These are phyloP conservation scores for Leccinum subtestaceum DNA, from an alignment of 768 basidiomycete species.

Conservation along the genomic window DNA sequence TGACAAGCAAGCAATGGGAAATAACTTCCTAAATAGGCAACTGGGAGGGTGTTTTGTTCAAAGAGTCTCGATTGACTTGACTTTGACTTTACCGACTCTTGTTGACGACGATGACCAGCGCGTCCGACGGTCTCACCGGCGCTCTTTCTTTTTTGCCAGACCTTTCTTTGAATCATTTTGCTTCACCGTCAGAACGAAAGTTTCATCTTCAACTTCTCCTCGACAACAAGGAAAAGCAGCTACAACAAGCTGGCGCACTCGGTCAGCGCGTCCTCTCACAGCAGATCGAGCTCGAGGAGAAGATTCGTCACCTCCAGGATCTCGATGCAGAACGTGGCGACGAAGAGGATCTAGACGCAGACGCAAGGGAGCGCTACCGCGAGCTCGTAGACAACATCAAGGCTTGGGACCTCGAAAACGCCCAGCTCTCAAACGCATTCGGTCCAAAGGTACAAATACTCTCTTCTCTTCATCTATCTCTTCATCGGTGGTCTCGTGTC, in stretches of 20 bases:
- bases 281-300: slow-evolving; percentile 89
- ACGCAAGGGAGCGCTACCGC: slow-evolving; percentile 69
- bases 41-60: slow-evolving; percentile 1
- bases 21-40: neutral
- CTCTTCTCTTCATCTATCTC: slow-evolving; percentile 1
- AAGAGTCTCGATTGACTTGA: neutral
- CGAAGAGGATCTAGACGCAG: slow-evolving; percentile 60
- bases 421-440: slow-evolving; percentile 68
- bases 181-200: slow-evolving; percentile 59
- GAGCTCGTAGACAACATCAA: slow-evolving; percentile 75
- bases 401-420: slow-evolving; percentile 78
- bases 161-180: slow-evolving; percentile 39
- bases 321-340: slow-evolving; percentile 61
- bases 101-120: slow-evolving; percentile 36
- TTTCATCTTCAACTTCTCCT: slow-evolving; percentile 67
- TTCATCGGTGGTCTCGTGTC: neutral
- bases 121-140: slow-evolving; percentile 36
- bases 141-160: slow-evolving; percentile 40
- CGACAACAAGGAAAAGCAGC: slow-evolving; percentile 88
- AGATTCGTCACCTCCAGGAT: slow-evolving; percentile 79
- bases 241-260: slow-evolving; percentile 86
- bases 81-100: neutral
- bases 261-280: slow-evolving; percentile 93
- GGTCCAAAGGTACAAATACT: slow-evolving; percentile 53
- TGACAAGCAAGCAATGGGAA: slow-evolving; percentile 6